Evolutionary conservation across 805 yeast genomes (phyloP), one percentile per base, ranked within the genome.

Genomic region (Candida maltosa): DNA sequence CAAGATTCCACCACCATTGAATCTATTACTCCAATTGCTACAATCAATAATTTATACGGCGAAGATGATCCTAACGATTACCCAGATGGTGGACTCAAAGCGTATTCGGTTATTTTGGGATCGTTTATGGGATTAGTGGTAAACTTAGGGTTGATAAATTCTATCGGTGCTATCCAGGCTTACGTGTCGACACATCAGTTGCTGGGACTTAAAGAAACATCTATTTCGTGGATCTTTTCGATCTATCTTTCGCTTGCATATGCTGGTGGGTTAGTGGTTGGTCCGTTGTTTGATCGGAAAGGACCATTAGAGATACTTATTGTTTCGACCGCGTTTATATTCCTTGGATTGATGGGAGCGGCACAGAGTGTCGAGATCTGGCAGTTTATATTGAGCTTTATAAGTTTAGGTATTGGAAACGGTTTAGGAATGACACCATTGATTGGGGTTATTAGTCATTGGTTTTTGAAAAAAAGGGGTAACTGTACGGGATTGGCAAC

Each of bases 181-280:
- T 77, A 79, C 44, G 64, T 81, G 7, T 66, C 76, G 6, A 59
- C 57, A 9, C 72, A 80, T 52, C 86, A 80, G 51, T 55, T 81
- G 41, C 58, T 59, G 1, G 46, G 66, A 29, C 56, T 61, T 5
- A 52, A 67, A 4, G 61, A 75, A 2, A 67, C 81, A 2, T 56
- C 73, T 2, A 64, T 78, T 4, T 72, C 83, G 1, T 78, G 87
- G 86, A 70, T 81, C 20, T 81, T 81, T 45, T 78, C 87, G 1
- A 53, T 80, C 18, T 75, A 68, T 51, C 53, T 73, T 38, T 69
- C 74, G 21, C 51, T 78, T 19, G 60, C 73, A 8, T 76, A 72
- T 47, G 52, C 67, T 10, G 60, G 72, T 2, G 73, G 78, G 6
- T 61, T 76, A 21, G 54, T 77, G 18, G 65, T 73, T 7, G 88